Conservation (phyloP, 2,329 filamentous ascomycete genomes). For the Alternaria tenuissima region DNA sequence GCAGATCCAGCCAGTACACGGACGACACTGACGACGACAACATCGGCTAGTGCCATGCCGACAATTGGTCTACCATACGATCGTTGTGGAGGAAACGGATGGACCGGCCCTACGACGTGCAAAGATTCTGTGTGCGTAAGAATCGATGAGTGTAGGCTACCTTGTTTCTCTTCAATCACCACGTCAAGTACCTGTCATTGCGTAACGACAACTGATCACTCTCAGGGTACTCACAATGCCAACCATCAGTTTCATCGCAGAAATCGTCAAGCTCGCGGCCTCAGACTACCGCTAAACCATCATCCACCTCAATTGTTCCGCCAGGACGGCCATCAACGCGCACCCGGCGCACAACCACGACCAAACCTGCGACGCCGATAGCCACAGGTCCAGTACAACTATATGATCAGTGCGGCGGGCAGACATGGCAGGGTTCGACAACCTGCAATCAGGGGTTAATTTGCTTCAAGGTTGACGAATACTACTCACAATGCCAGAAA, state of each 20-base stretch:
- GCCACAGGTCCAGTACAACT: slow-evolving; percentile 19
- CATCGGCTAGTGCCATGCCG: slow-evolving; percentile 10
- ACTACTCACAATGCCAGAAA: slow-evolving; percentile 28
- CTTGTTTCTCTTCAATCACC: not conserved
- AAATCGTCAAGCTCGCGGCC: not conserved
- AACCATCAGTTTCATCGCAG: slow-evolving; percentile 1
- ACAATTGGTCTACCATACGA: slow-evolving; percentile 24
- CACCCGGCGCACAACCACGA: not conserved
- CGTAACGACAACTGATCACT: not conserved
- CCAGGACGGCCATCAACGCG: not conserved
- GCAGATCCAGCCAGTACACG: slow-evolving; percentile 23
- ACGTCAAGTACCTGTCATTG: not conserved
- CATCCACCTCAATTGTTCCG: not conserved
- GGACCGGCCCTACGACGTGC: slow-evolving; percentile 24
- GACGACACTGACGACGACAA: slow-evolving; percentile 18
- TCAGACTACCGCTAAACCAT: slow-evolving; percentile 5
- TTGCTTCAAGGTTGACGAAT: slow-evolving; percentile 24
- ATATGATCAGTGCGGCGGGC: slow-evolving; percentile 24
- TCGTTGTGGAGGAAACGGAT: slow-evolving; percentile 24
- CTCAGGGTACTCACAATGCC: slow-evolving; percentile 20
- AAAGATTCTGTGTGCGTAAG: slow-evolving; percentile 21
- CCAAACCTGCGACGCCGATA: slow-evolving; percentile 5
- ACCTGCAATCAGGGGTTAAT: slow-evolving; percentile 16
- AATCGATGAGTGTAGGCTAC: slow-evolving; percentile 19
- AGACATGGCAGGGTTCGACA: slow-evolving; percentile 16